Evolutionary conservation across 1,284 basidiomycete genomes (phyloP).

Genomic region (Grifola frondosa): DNA sequence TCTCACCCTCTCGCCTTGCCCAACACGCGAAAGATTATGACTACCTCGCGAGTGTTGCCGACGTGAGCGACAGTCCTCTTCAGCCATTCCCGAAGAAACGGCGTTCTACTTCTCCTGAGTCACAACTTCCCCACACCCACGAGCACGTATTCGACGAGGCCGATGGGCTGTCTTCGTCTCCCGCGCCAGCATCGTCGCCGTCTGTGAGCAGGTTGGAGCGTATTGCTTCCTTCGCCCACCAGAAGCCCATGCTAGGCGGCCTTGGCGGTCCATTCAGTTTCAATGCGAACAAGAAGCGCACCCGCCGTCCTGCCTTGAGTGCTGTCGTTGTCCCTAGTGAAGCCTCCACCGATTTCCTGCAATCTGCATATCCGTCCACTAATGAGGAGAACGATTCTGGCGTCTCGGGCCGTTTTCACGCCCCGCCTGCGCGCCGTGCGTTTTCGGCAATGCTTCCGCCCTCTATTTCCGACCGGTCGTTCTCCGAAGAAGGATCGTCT

Average conservation of each 20-base stretch:
- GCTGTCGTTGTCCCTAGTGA: slow-evolving; percentile 53
- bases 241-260: slow-evolving; percentile 60
- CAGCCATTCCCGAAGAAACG: slow-evolving; percentile 58
- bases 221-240: slow-evolving; percentile 45
- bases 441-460: slow-evolving; percentile 73
- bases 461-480: slow-evolving; percentile 40
- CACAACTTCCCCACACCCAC: slow-evolving; percentile 34
- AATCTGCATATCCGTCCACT: slow-evolving; percentile 35
- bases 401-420: slow-evolving; percentile 16
- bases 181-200: slow-evolving; percentile 60
- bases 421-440: slow-evolving; percentile 61
- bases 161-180: slow-evolving; percentile 48
- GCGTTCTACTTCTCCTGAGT: slow-evolving; percentile 67
- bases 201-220: slow-evolving; percentile 64
- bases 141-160: slow-evolving; percentile 25
- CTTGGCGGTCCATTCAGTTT: slow-evolving; percentile 54
- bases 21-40: slow-evolving; percentile 14
- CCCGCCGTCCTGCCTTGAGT: slow-evolving; percentile 67
- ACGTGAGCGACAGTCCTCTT: slow-evolving; percentile 42
- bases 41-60: slow-evolving; percentile 19
- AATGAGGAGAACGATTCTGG: slow-evolving; percentile 15
- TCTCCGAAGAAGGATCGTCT: slow-evolving; percentile 57
- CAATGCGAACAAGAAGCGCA: slow-evolving; percentile 50
- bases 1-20: slow-evolving; percentile 40
- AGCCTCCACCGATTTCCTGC: slow-evolving; percentile 26